Conservation (phyloP, 1,139 yeast genomes). For the Candida frijolesensis region DNA sequence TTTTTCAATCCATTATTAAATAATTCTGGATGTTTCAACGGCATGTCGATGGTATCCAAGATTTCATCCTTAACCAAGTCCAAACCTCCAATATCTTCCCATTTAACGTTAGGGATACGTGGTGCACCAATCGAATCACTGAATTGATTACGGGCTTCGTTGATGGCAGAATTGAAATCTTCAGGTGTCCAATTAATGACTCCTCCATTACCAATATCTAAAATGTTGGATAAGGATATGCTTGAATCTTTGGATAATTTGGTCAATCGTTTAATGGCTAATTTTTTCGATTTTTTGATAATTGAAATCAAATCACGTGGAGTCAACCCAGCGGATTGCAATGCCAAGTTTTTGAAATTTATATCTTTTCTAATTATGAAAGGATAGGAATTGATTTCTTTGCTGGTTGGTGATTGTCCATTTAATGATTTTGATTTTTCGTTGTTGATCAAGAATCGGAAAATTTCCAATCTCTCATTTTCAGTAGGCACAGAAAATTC, state of each 20-base stretch:
- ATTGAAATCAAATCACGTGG: conserved; percentile 82
- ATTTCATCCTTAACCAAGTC: conserved; percentile 90
- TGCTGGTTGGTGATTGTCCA: neutral
- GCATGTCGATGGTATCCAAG: conserved; percentile 94
- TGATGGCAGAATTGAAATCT: conserved; percentile 74
- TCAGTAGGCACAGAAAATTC: conserved; percentile 80
- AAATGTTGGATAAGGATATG: conserved; percentile 26
- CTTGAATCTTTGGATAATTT: conserved; percentile 22
- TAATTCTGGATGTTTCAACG: conserved; percentile 87
- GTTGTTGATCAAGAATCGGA: conserved; percentile 47
- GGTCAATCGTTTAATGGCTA: conserved; percentile 56
- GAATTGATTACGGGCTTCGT: conserved; percentile 82
- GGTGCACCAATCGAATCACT: conserved; percentile 98
- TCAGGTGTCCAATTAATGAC: conserved; percentile 54
- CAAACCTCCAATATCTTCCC: conserved; percentile 95
- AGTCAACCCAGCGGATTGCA: conserved; percentile 91
- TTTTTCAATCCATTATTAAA: conserved; percentile 88
- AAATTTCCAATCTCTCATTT: conserved; percentile 65
- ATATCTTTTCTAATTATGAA: conserved; percentile 54
- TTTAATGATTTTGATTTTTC: conserved; percentile 17
- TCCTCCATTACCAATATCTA: conserved; percentile 54
- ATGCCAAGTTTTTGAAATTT: conserved; percentile 59
- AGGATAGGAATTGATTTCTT: conserved; percentile 23
- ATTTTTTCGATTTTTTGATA: conserved; percentile 61
- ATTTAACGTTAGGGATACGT: conserved; percentile 87